These are phyloP conservation scores for Nannochloris sp. DNA, from an alignment of 139 green algal genomes.

Conservation along the genomic window DNA sequence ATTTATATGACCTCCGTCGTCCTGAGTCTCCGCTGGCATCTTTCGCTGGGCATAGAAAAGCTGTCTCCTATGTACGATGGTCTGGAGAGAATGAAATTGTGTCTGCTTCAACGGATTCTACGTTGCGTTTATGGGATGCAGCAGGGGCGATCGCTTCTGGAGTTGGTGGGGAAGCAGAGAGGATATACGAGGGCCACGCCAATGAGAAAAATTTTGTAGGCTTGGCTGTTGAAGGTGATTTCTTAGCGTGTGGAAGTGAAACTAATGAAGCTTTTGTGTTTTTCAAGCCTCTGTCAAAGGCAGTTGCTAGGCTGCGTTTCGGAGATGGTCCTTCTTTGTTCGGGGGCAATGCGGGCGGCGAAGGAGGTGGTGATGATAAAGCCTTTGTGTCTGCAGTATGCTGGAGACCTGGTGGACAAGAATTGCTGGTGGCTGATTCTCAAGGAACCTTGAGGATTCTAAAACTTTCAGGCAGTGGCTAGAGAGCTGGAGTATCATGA, in stretches of 20 bases:
- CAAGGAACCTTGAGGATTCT: constrained; percentile 55
- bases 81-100: constrained; percentile 56
- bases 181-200: constrained; percentile 65
- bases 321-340: neutral
- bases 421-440: constrained; percentile 60
- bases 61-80: constrained; percentile 90
- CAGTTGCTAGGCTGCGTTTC: constrained; percentile 29
- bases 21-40: constrained; percentile 19
- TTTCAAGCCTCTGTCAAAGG: constrained; percentile 47
- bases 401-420: constrained; percentile 46
- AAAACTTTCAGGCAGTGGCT: constrained; percentile 20
- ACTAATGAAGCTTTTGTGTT: constrained; percentile 70
- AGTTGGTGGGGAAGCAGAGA: neutral
- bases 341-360: neutral
- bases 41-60: constrained; percentile 57
- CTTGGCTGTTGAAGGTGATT: constrained; percentile 58
- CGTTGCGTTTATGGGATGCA: constrained; percentile 57
- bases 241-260: constrained; percentile 82
- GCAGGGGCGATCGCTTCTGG: neutral
- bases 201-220: constrained; percentile 98
- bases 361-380: constrained; percentile 17
- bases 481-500: no score
- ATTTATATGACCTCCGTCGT: constrained; percentile 72
- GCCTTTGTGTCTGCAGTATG: constrained; percentile 61
- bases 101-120: constrained; percentile 84